These are phyloP conservation scores for Neoarthrinium moseri DNA, from an alignment of 2,329 filamentous ascomycete species.

Conservation along the genomic window DNA sequence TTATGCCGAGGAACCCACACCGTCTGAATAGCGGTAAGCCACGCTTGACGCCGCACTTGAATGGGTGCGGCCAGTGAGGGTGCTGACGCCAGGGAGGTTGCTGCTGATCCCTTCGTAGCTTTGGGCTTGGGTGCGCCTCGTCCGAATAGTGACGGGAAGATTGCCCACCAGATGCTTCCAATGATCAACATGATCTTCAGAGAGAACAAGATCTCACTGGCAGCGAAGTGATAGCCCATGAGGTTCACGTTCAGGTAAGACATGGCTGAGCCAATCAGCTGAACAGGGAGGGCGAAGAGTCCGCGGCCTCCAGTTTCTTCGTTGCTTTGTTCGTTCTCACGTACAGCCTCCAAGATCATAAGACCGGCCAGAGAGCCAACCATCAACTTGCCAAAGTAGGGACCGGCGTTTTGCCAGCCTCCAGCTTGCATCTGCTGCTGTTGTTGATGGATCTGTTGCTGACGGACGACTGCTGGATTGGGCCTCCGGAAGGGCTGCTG, in stretches of 20 bases:
- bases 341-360: constrained; percentile 84
- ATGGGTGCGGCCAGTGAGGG: constrained; percentile 80
- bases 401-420: constrained; percentile 53
- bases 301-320: constrained; percentile 66
- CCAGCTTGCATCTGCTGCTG: constrained; percentile 47
- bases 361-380: constrained; percentile 87
- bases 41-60: constrained; percentile 81
- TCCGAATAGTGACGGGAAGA: constrained; percentile 53
- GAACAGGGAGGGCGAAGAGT: constrained; percentile 62
- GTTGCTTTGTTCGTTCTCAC: constrained; percentile 62
- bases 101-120: constrained; percentile 31
- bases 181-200: constrained; percentile 53
- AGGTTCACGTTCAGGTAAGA: constrained; percentile 50
- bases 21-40: constrained; percentile 89
- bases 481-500: constrained; percentile 33
- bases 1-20: constrained; percentile 88
- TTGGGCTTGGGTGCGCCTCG: constrained; percentile 54
- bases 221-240: constrained; percentile 50
- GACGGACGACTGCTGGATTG: constrained; percentile 47
- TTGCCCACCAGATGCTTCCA: constrained; percentile 53
- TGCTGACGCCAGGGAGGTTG: constrained; percentile 47
- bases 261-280: constrained; percentile 50
- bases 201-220: constrained; percentile 44
- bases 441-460: constrained; percentile 49
- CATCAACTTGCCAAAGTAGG: constrained; percentile 77